Conservation (phyloP, 352 stramenopile genomes). For the Aphanomyces euteiches region DNA sequence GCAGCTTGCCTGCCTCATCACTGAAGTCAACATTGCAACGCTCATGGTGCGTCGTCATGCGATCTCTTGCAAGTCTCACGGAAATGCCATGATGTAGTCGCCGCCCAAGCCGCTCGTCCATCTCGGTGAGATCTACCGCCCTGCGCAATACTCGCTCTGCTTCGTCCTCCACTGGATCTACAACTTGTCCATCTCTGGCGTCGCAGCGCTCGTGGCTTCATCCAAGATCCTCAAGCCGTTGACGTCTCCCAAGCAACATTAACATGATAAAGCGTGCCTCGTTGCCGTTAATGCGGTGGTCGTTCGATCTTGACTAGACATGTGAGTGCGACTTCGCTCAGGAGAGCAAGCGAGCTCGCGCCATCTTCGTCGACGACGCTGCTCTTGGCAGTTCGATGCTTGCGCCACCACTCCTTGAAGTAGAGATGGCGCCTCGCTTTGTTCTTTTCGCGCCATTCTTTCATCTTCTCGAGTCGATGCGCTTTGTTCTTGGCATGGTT, state of each 20-base stretch:
- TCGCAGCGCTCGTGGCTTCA: neutral
- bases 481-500: constrained; percentile 32
- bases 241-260: constrained; percentile 17
- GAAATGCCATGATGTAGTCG: constrained; percentile 9
- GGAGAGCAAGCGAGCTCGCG: constrained; percentile 16
- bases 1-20: constrained; percentile 21
- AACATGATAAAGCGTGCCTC: neutral
- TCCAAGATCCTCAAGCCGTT: constrained; percentile 10
- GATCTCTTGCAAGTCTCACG: neutral
- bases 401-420: constrained; percentile 31
- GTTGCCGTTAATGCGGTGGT: neutral
- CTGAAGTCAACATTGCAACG: constrained; percentile 29
- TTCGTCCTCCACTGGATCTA: constrained; percentile 28
- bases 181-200: constrained; percentile 15
- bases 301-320: constrained; percentile 19
- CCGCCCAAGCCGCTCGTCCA: constrained; percentile 1
- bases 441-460: constrained; percentile 31
- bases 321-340: constrained; percentile 27
- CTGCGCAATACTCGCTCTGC: constrained; percentile 26
- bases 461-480: constrained; percentile 30
- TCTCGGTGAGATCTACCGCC: constrained; percentile 19
- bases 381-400: constrained; percentile 4
- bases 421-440: constrained; percentile 27
- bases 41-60: constrained; percentile 18
- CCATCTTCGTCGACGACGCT: neutral